These are phyloP conservation scores for Ricinus communis DNA, from an alignment of 345 rosid species.

Conservation along the genomic window DNA sequence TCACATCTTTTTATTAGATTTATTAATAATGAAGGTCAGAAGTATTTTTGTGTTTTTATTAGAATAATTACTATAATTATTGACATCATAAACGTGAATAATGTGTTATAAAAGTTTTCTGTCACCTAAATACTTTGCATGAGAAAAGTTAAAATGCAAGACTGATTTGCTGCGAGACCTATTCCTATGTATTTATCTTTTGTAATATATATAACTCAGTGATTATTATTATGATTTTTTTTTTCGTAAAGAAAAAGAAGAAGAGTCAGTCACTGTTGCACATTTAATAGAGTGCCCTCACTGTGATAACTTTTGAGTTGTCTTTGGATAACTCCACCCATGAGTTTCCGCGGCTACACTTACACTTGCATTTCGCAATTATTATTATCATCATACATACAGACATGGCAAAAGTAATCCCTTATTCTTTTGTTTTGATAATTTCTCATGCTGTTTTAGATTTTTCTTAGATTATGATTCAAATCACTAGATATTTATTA, in stretches of 20 bases:
- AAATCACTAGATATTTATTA: too few relatives aligned
- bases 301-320: slow-evolving; percentile 8
- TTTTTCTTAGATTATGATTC: too few relatives aligned
- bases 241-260: too few relatives aligned
- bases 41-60: too few relatives aligned
- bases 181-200: slow-evolving; percentile 10
- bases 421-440: too few relatives aligned
- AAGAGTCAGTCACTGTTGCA: not conserved
- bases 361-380: not conserved
- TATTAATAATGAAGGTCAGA: too few relatives aligned
- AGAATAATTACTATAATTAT: not conserved
- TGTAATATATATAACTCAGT: slow-evolving; percentile 2
- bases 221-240: too few relatives aligned
- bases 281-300: slow-evolving; percentile 5
- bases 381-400: not conserved
- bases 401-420: too few relatives aligned
- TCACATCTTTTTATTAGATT: too few relatives aligned
- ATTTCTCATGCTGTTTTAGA: too few relatives aligned
- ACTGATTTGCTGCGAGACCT: not conserved
- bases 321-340: not conserved
- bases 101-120: not conserved
- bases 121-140: not conserved
- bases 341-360: not conserved
- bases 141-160: not conserved
- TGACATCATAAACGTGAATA: not conserved